These are phyloP conservation scores for Penicillium dipodomyicola DNA, from an alignment of 495 filamentous ascomycete genomes.

Conservation along the genomic window DNA sequence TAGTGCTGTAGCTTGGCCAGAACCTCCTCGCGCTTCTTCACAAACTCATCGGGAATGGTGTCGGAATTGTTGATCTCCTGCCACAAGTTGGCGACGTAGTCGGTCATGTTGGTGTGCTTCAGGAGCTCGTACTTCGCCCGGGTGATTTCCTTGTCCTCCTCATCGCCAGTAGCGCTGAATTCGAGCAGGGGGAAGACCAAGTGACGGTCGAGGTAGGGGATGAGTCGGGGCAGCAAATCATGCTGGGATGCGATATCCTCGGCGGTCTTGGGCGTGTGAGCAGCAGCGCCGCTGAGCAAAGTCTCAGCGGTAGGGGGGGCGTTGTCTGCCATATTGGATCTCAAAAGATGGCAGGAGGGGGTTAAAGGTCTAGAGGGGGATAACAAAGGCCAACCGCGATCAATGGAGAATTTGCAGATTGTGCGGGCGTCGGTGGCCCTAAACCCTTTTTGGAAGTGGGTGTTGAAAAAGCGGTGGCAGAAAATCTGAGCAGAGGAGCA, in stretches of 20 bases:
- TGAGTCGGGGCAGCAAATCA: slow-evolving; percentile 84
- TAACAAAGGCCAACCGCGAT: slow-evolving; percentile 23
- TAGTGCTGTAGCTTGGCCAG: slow-evolving; percentile 73
- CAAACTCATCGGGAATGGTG: slow-evolving; percentile 77
- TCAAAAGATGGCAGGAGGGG: slow-evolving; percentile 18
- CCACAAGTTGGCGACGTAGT: slow-evolving; percentile 89
- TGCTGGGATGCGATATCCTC: slow-evolving; percentile 62
- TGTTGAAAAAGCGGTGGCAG: slow-evolving; percentile 28
- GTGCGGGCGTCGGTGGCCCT: slow-evolving; percentile 44
- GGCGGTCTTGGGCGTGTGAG: slow-evolving; percentile 44
- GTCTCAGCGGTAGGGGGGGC: slow-evolving; percentile 51
- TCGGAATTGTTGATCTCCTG: slow-evolving; percentile 78
- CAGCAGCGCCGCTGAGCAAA: slow-evolving; percentile 54
- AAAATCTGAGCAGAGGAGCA: slow-evolving; percentile 30
- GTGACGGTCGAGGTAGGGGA: slow-evolving; percentile 92
- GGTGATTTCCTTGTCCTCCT: slow-evolving; percentile 64
- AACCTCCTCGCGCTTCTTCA: slow-evolving; percentile 84
- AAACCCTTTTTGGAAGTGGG: slow-evolving; percentile 32
- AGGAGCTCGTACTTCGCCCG: slow-evolving; percentile 87
- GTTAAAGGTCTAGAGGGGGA: slow-evolving; percentile 15
- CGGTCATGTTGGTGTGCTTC: slow-evolving; percentile 96
- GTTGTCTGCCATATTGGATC: slow-evolving; percentile 64
- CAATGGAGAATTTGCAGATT: slow-evolving; percentile 37
- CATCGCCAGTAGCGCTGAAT: slow-evolving; percentile 62
- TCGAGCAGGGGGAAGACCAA: slow-evolving; percentile 91